Base-by-base conservation (phyloP, 192 early-diverging fungal species). In the Funneliformis mosseae region DNA sequence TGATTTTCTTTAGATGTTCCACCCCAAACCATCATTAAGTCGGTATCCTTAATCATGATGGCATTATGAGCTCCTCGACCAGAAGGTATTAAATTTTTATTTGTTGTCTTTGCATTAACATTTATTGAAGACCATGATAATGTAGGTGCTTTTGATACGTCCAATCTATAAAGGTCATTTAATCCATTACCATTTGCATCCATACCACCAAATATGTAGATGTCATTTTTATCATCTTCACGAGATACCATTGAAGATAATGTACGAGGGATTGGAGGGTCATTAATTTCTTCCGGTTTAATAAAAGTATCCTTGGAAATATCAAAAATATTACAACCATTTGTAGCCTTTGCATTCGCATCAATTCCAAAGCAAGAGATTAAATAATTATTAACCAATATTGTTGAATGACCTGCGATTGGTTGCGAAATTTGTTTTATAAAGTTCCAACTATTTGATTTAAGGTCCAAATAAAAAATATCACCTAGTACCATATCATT, bases 371-470 rank as follows among this genome's bases (percentile, higher is more conserved):
- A 77, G n/a, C 75, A 77, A n/a, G 75, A 77, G 23, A 77, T 77
- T 41, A 77, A 63, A 77, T 63, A 63, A 25, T 77, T 61, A 16
- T 62, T 25, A 46, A 77, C 39, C 4, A n/a, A 33, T 11, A 63
- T 41, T 77, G 75, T 61, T 42, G 75, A 60, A 63, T 77, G 75
- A 3, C 75, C 75, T 41, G 75, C 55, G 16, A 77, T 77, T 77
- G 75, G 75, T 45, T 38, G n/a, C 23, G 21, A 14, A n/a, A 5
- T 10, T 25, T 42, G 23, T 8, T 60, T 18, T 48, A 77, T n/a
- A 9, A 16, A 12, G 45, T 62, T 60, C 75, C 75, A 77, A 63
- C 5, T 77, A 27, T 63, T 62, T 27, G 41, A 42, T 8, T 18
- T 23, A 12, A 77, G 38, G 33, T 77, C 75, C 3, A 77, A 43